A percentile compares a stretch with the other conserved stretches of the same genome.
These are phyloP conservation scores for Saccharomyces pastorianus DNA, from an alignment of 1,139 yeast genomes.

Conservation along the genomic window DNA sequence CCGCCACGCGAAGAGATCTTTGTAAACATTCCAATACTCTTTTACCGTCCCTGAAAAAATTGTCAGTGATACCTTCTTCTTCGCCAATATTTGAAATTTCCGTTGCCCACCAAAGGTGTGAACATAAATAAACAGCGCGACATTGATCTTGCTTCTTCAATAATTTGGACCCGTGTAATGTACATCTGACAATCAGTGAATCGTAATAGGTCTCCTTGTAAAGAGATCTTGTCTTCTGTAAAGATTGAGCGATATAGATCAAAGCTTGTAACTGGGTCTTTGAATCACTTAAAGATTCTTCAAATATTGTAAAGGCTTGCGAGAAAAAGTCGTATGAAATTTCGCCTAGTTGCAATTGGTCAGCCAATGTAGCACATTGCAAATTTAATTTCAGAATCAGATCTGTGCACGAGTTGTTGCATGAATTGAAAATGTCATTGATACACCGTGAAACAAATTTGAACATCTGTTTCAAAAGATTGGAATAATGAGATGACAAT, in stretches of 20 bases:
- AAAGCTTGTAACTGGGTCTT: conserved; percentile 43
- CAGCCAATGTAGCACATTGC: conserved; percentile 61
- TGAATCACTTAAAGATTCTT: conserved; percentile 68
- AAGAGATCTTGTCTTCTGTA: conserved; percentile 32
- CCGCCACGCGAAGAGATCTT: conserved; percentile 79
- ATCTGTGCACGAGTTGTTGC: conserved; percentile 42
- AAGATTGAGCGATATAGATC: conserved; percentile 55
- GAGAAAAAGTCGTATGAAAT: conserved; percentile 85
- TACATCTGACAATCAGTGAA: conserved; percentile 71
- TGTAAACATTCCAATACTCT: conserved; percentile 62
- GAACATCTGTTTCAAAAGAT: conserved; percentile 41
- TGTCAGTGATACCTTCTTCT: conserved; percentile 37
- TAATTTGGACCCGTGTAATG: conserved; percentile 80
- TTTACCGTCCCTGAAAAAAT: conserved; percentile 41
- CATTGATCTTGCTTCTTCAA: conserved; percentile 92
- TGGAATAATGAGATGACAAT: conserved; percentile 14
- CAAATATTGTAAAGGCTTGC: conserved; percentile 81
- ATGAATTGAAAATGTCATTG: conserved; percentile 57
- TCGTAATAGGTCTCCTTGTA: conserved; percentile 43
- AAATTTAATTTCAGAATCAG: conserved; percentile 42
- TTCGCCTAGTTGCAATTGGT: conserved; percentile 55
- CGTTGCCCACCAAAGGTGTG: conserved; percentile 92
- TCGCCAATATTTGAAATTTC: conserved; percentile 46
- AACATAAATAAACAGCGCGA: conserved; percentile 76
- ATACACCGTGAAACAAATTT: conserved; percentile 66